Base-by-base conservation (phyloP, 306 rosid species). In the Abrus precatorius region DNA sequence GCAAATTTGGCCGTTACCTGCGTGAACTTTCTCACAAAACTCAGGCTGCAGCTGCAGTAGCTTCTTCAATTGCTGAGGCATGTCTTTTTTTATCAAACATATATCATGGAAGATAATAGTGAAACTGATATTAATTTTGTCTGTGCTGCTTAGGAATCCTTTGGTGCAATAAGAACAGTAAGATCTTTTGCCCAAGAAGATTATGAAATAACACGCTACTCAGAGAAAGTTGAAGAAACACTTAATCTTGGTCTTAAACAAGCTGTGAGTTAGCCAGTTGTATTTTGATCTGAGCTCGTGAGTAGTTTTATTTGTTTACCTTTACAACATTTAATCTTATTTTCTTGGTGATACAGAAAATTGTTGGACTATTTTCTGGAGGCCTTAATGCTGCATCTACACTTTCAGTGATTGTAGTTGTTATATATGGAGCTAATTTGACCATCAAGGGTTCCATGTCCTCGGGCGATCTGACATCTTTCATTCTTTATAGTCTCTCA, bases 401-500 rank as follows among this genome's bases (percentile, higher is more conserved):
- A 6, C 81, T 91, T 29, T 91, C 96, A 27, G 91, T 93, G 56
- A 93, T 93, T 40, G 4, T 84, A 28, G 97, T 89, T 28, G 96
- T 93, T 83, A 82, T 93, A 80, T 91, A 88, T 88, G 97, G 97
- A 84, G 96, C 97, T 76, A 86, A 79, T 77, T 89, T 93, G 87
- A 88, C 96, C 2, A 93, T 93, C 77, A 69, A 64, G 74, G 97
- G 97, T 76, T 66, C 82, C 80, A 86, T 93, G 94, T 75, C 94
- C 28, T 72, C 90, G 0, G 97, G 97, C 20, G 82, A 89, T 83
- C 92, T 93, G 28, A 91, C 97, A 8, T 93, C 97, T 73, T 93
- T 93, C 87, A 93, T 93, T 88, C 97, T 93, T 67, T 91, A 93
- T 76, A 91, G 97, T 83, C 90, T 93, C 72, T 91, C 97, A 6